Percentiles rank a stretch among this genome's conserved stretches.
These are phyloP conservation scores for Lentinula sp. DNA, from an alignment of 768 basidiomycete genomes.

Conservation along the genomic window DNA sequence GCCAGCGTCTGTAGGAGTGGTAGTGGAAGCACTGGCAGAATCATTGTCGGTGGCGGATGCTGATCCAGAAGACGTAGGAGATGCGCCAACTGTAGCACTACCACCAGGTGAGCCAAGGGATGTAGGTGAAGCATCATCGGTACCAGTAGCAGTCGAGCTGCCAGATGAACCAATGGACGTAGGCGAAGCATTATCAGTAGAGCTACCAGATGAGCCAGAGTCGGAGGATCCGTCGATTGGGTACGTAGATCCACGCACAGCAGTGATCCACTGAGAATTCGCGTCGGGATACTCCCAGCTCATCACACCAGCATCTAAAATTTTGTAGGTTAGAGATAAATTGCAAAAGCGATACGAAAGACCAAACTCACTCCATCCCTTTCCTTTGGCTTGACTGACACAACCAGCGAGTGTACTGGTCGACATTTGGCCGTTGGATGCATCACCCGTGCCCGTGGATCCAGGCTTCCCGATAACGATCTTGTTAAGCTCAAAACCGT, in stretches of 20 bases:
- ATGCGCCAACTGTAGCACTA: neutral
- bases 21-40: neutral
- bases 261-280: constrained; percentile 31
- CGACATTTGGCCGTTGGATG: constrained; percentile 59
- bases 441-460: constrained; percentile 32
- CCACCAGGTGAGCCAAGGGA: neutral
- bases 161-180: neutral
- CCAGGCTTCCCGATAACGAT: constrained; percentile 74
- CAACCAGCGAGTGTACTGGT: constrained; percentile 53
- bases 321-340: neutral
- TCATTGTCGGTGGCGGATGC: neutral
- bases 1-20: neutral
- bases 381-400: constrained; percentile 50
- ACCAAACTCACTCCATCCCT: constrained; percentile 59
- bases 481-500: constrained; percentile 54
- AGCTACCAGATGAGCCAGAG: neutral
- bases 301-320: constrained; percentile 23
- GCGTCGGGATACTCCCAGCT: constrained; percentile 34
- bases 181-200: neutral
- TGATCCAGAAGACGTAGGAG: neutral
- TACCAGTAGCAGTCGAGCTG: neutral
- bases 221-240: neutral
- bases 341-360: neutral
- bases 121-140: neutral
- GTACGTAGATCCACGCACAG: constrained; percentile 28